Base-by-base conservation (phyloP, 129 eudicot genomes). In the Mikania micrantha region DNA sequence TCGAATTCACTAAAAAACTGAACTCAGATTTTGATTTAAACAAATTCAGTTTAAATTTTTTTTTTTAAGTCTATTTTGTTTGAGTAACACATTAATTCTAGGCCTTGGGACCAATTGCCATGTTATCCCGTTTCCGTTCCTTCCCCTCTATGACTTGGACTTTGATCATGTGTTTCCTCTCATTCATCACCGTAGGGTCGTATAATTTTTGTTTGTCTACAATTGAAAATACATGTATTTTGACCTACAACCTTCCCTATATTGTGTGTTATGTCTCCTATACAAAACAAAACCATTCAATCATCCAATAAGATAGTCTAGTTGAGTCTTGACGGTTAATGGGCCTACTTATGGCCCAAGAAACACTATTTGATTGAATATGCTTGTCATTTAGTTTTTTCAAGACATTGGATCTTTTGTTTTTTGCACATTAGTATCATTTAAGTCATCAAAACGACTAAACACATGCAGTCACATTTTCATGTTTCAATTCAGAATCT, bases 111-210 rank as follows among this genome's bases (percentile, higher is more conserved):
- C n/a, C n/a, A n/a, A n/a, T n/a, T n/a, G n/a, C 47, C 72, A 64
- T 66, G 78, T 74, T 74, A 66, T 41, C 44, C 44, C 66, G 4
- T 32, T 7, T 29, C 4, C 3, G 29, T 64, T 52, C 66, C 58
- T 56, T 32, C 54, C 16, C 64, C 72, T 52, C 19, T 24, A 73
- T 50, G 71, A 73, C 78, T 63, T 20, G 44, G 17, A 63, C 19
- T 73, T 73, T n/a, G 64, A 64, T 70, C 57, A 73, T 64, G 36
- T 73, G 78, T 73, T 52, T 27, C 78, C 71, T 24, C 34, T 50
- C 36, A 28, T 50, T 28, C 24, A 39, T 38, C 65, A 19, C 1
- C 19, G 54, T 41, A 50, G 62, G 66, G 66, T 20, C 78, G 73
- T 27, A 13, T 5, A 27, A 38, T 35, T 52, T 36, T 66, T 64